Base-by-base conservation (phyloP, 139 green algal species). In the Chlorella sp. region DNA sequence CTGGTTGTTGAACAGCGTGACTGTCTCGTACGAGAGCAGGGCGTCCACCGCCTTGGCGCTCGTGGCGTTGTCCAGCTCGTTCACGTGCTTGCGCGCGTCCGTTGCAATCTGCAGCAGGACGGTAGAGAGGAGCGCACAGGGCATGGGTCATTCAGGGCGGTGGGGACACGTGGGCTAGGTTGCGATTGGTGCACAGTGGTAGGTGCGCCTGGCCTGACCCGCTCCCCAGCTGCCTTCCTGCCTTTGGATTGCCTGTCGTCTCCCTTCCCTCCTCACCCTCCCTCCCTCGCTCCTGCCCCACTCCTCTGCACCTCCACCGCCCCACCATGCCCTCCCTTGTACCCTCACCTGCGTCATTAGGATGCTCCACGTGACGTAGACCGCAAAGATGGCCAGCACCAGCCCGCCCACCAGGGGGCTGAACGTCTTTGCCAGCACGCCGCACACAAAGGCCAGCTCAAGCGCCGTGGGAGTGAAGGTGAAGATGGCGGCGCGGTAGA, bases 401-500 rank as follows among this genome's bases (percentile, higher is more conserved):
- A 90, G 42, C 1, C 5, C 73, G 3, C 86, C 88, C 2, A 95
- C 83, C 1, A 74, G 3, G 0, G 86, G 77, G 22, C 62, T 74
- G 77, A 95, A 95, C 32, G 62, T 77, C 20, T 30, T 74, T 1
- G 83, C 87, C 36, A 98, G 83, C 62, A 98, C 76, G 1, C 35
- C 74, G 69, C 86, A 92, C 78, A 99, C 95, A 72, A 93, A 76
- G 31, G 83, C 73, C 66, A 98, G 82, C 85, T 99, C 95, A 30
- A 98, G 63, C 3, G 80, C 71, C 0, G 95, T 98, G 31, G 95
- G 95, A 20, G 96, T 62, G 64, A 98, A 95, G 24, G 93, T 98
- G 85, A 98, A 98, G 10, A 97, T 86, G 2, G 97, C 79, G 1
- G 91, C 88, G 1, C 93, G 76, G 78, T 97, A 99, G n/a, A 99